Conservation (phyloP, 345 rosid genomes). For the Populus tremula region DNA sequence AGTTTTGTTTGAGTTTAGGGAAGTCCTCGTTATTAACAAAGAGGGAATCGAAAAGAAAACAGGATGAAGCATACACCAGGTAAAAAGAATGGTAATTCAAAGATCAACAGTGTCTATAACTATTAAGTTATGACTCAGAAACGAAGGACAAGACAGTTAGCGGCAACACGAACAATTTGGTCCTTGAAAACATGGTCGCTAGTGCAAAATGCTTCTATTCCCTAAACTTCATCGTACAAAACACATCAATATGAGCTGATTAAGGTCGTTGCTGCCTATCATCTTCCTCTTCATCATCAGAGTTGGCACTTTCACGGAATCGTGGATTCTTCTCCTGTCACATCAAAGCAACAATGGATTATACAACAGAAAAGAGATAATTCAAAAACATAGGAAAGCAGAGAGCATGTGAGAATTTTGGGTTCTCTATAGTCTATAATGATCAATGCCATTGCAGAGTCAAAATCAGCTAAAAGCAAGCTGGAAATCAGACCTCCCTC, state of each 20-base stretch:
- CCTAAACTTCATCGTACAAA: not conserved
- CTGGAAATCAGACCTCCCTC: not conserved
- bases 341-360: conserved; percentile 3
- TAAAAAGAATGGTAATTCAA: too few species aligned
- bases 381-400: not conserved
- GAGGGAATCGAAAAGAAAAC: too few species aligned
- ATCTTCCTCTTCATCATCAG: conserved; percentile 93
- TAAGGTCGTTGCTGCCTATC: conserved; percentile 54
- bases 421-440: not conserved
- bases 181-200: not conserved
- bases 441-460: not conserved
- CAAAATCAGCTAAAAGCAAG: not conserved
- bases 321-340: conserved; percentile 96
- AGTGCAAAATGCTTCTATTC: not conserved
- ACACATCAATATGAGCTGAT: not conserved
- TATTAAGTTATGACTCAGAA: not conserved
- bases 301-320: conserved; percentile 91
- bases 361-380: not conserved
- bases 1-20: too few species aligned
- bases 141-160: not conserved
- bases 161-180: not conserved
- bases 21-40: too few species aligned
- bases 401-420: not conserved
- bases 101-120: too few species aligned
- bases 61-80: too few species aligned